Evolutionary conservation across 331 rosid genomes (phyloP), one percentile per base, ranked within the genome.

Genomic region (Rhamnella rubrinervis): DNA sequence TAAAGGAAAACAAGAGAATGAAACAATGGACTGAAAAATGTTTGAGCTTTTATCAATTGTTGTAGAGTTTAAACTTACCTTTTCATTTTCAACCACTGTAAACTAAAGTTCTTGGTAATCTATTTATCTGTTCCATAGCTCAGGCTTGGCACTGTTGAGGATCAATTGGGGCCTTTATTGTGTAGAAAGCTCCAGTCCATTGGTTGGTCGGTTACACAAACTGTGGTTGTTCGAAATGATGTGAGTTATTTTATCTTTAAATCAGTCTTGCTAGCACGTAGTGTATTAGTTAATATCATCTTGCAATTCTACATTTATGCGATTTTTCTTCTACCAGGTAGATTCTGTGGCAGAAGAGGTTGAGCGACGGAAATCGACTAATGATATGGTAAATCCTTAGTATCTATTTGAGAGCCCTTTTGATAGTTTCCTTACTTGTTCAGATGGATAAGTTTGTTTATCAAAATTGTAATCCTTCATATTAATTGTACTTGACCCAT

Each of bases 261-360:
- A 44, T 11, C 49, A 44, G 49, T 9, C 2, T 9, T 44, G 49
- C 49, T 44, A 12, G 49, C 13, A 44, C 49, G 4, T 44, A 9
- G 49, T 9, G 15, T 44, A 67, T 41, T 81, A 52, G 35, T 55
- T 68, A 31, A 44, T 61, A 70, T 64, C 37, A 65, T 62, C 55
- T 59, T 75, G 13, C 23, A 46, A 44, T 44, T 44, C 16, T 44
- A 44, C 28, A 65, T 74, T 76, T 73, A 63, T 75, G 55, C 55
- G 70, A n/a, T 68, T 39, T 51, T 17, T 77, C 61, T 69, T 66
- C 39, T 80, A 72, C 47, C 95, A 93, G 97, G 80, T 88, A 67
- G 97, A 93, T 85, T 89, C 96, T 56, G 95, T 93, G 74, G 92
- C 96, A 37, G 96, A 91, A 78, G 97, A 87, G 87, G 95, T 93